Evolutionary conservation across 208 protist species (phyloP), one percentile per base, ranked within the genome.

Genomic region (Phytomonas serpens): DNA sequence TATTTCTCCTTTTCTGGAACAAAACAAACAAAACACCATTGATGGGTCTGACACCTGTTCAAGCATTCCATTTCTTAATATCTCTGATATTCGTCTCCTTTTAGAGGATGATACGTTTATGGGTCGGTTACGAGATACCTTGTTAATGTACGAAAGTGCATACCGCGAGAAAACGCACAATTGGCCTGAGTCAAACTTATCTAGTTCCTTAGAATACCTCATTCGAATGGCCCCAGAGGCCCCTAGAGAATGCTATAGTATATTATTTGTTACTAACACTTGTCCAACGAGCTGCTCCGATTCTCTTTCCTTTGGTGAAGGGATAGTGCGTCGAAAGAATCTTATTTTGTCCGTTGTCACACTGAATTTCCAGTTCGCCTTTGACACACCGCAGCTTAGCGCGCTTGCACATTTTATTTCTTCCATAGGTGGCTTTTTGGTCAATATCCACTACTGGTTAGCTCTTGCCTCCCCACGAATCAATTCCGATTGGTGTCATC

Each of bases 371-470:
- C 73, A 83, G 13, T 69, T 87, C 38, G 69, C 79, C 40, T 80
- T 88, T 42, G 86, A 89, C 67, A 83, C 79, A 37, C 79, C 82
- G 19, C 78, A 86, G 68, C 77, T 91, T 19, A 88, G 73, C 42
- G 76, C 89, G 10, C 76, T 97, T 29, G 73, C 80, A 27, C 89
- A 86, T 52, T 90, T 97, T 64, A 76, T 97, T 66, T 86, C 77
- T 38, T 71, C 75, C 9, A 81, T 92, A 0, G 92, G 92, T 33
- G 92, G 92, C 30, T 93, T 97, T 74, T 79, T 77, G 40, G 84
- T 93, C 37, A 76, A 89, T 64, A 72, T 93, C n/a, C 80, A 94
- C 72, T 89, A 90, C 67, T 97, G 88, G 85, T 70, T 91, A n/a
- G 83, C 86, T 10, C 76, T 97, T 3, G 80, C 81, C 9, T 69